Evolutionary conservation across 768 basidiomycete species (phyloP).

Genomic region (Sporobolomyces phaffii): DNA sequence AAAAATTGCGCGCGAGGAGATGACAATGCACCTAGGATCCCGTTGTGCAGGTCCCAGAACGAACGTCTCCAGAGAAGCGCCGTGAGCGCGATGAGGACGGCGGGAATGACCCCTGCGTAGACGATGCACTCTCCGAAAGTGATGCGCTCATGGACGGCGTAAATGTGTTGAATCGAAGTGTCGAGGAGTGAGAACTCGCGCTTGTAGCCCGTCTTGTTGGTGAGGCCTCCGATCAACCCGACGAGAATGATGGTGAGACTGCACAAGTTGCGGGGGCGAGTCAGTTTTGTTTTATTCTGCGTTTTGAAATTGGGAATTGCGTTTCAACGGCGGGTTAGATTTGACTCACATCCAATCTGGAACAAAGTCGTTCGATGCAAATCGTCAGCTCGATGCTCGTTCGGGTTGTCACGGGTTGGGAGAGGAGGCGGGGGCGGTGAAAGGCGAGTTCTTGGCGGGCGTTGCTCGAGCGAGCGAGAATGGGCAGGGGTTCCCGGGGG

Average conservation of each 20-base stretch:
- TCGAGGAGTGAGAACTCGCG: constrained; percentile 73
- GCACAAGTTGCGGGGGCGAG: too few species aligned
- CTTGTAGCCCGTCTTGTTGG: constrained; percentile 51
- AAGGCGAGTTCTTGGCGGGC: too few species aligned
- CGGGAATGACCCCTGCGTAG: constrained; percentile 53
- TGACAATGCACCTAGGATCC: constrained; percentile 45
- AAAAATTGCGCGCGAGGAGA: too few species aligned
- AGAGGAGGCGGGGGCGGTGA: background rate
- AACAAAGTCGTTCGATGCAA: too few species aligned
- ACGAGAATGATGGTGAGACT: constrained; percentile 28
- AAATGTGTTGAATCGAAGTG: constrained; percentile 52
- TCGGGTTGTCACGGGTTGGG: too few species aligned
- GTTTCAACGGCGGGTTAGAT: background rate
- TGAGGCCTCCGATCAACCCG: constrained; percentile 18
- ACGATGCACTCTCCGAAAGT: constrained; percentile 12
- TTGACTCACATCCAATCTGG: constrained; percentile 23
- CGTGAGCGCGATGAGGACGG: constrained; percentile 62
- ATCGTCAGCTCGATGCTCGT: background rate
- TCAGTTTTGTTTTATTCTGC: too few species aligned
- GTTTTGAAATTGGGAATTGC: too few species aligned
- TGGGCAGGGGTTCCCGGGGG: too few species aligned
- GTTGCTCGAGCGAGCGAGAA: too few species aligned
- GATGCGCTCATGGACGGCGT: constrained; percentile 20
- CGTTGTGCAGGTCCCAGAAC: constrained; percentile 82
- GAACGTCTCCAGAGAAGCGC: constrained; percentile 68